Evolutionary conservation across 257 asterid genomes (phyloP).

Genomic region (Ajuga chamaepitys): DNA sequence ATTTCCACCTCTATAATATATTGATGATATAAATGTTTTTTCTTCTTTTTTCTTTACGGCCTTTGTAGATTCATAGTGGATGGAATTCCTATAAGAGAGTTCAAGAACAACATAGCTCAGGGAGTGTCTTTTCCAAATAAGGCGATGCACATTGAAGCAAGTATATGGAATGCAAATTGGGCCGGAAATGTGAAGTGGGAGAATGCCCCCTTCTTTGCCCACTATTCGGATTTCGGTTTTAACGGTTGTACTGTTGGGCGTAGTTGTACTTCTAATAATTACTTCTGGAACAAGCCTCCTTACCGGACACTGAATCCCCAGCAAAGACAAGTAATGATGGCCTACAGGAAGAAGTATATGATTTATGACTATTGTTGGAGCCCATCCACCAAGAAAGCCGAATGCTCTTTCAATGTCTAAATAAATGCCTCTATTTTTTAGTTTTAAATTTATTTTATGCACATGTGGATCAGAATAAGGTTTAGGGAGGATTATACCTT

Average conservation of each 20-base stretch:
- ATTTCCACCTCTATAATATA: no score
- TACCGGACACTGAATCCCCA: slow-evolving; percentile 2
- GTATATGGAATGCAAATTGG: slow-evolving; percentile 32
- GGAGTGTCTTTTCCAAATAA: slow-evolving; percentile 24
- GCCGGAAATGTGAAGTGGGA: slow-evolving; percentile 37
- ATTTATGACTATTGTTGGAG: slow-evolving; percentile 30
- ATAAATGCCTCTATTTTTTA: no score
- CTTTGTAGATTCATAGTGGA: slow-evolving; percentile 27
- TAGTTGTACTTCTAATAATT: neutral
- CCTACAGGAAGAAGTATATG: slow-evolving; percentile 7
- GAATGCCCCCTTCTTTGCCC: slow-evolving; percentile 30
- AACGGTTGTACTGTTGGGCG: slow-evolving; percentile 8
- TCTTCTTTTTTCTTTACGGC: neutral
- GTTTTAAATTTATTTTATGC: no score
- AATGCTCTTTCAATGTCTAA: slow-evolving; percentile 17
- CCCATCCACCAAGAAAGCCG: slow-evolving; percentile 1
- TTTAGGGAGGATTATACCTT: no score
- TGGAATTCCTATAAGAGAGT: slow-evolving; percentile 26
- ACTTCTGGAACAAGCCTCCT: slow-evolving; percentile 14
- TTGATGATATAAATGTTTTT: neutral
- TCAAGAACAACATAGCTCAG: slow-evolving; percentile 25
- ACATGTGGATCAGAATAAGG: no score
- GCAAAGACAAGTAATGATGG: slow-evolving; percentile 6
- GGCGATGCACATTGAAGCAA: slow-evolving; percentile 42
- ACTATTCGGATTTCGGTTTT: slow-evolving; percentile 22